phyloP scores from a whole-genome alignment of 306 rosid species.

The Bauhinia variegata region DNA sequence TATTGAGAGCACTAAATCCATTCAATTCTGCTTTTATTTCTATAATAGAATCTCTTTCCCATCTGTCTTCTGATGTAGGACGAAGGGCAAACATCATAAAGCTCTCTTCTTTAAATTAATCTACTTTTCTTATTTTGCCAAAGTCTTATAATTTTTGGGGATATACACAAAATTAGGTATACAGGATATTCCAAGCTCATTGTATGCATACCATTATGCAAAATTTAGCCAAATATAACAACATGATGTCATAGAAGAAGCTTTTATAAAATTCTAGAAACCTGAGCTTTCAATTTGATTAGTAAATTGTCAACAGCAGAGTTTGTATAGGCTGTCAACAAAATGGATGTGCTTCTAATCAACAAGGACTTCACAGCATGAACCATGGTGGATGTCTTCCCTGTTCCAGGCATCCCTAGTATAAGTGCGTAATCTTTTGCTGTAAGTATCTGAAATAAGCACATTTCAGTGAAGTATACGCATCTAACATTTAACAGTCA shows the following conservation, averaged over 20 bases:
- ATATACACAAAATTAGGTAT: background rate
- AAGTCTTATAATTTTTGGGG: slow-evolving; percentile 13
- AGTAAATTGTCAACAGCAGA: slow-evolving; percentile 96
- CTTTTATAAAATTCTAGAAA: slow-evolving; percentile 28
- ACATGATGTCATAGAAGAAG: slow-evolving; percentile 21
- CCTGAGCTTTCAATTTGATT: slow-evolving; percentile 88
- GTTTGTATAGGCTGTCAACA: slow-evolving; percentile 94
- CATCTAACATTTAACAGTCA: slow-evolving; percentile 6
- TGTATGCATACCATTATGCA: slow-evolving; percentile 5
- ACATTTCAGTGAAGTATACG: background rate
- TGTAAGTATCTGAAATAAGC: slow-evolving; percentile 71
- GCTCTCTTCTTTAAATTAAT: background rate
- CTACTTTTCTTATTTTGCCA: slow-evolving; percentile 4
- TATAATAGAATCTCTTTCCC: background rate
- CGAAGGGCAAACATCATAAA: background rate
- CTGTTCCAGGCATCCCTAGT: slow-evolving; percentile 99
- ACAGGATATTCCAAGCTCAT: slow-evolving; percentile 16
- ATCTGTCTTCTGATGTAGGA: background rate
- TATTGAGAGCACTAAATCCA: slow-evolving; percentile 1
- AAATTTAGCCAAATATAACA: slow-evolving; percentile 7
- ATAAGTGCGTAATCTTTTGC: slow-evolving; percentile 91
- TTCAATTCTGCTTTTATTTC: background rate
- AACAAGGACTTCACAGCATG: slow-evolving; percentile 97
- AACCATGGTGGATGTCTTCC: slow-evolving; percentile 96
- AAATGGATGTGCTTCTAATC: slow-evolving; percentile 84